phyloP scores from a whole-genome alignment of 2,329 filamentous ascomycete genomes.

The Sporothrix curviconia region DNA sequence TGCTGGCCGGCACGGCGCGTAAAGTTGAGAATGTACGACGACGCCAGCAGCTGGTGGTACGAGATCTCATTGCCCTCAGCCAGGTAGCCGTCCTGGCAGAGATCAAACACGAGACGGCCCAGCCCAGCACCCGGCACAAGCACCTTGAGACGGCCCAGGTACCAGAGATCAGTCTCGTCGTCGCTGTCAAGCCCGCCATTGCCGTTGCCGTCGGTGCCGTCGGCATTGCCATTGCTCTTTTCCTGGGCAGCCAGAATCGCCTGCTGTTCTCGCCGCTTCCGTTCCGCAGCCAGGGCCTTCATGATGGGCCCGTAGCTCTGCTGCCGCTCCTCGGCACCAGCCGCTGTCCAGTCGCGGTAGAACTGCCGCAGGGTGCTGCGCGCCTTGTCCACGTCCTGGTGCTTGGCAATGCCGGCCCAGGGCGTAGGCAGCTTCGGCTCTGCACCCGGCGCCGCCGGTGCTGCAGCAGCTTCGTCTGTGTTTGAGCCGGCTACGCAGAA shows the following conservation, averaged over 20 bases:
- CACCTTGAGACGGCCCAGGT: conserved; percentile 49
- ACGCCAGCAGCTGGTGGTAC: conserved; percentile 90
- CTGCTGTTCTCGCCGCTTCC: conserved; percentile 19
- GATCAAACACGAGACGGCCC: conserved; percentile 81
- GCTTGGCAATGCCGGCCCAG: conserved; percentile 64
- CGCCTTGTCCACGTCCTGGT: conserved; percentile 79
- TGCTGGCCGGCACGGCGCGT: conserved; percentile 56
- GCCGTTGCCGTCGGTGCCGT: neutral
- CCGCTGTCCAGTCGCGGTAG: conserved; percentile 87
- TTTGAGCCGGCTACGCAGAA: conserved; percentile 46
- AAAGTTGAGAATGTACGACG: conserved; percentile 66
- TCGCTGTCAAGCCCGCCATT: neutral
- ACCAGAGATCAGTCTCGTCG: neutral
- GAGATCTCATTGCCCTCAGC: conserved; percentile 93
- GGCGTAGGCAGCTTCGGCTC: conserved; percentile 47
- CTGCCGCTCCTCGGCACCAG: conserved; percentile 66
- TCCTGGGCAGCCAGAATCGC: conserved; percentile 9
- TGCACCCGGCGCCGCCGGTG: conserved; percentile 24
- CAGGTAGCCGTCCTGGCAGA: conserved; percentile 65
- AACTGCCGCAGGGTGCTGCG: conserved; percentile 88
- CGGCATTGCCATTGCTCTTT: neutral
- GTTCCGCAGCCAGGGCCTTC: conserved; percentile 51
- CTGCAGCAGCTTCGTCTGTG: neutral
- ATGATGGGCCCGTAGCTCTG: conserved; percentile 72
- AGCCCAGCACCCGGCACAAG: conserved; percentile 87